These are phyloP conservation scores for Colletotrichum sojae DNA, from an alignment of 2,329 filamentous ascomycete genomes.

Conservation along the genomic window DNA sequence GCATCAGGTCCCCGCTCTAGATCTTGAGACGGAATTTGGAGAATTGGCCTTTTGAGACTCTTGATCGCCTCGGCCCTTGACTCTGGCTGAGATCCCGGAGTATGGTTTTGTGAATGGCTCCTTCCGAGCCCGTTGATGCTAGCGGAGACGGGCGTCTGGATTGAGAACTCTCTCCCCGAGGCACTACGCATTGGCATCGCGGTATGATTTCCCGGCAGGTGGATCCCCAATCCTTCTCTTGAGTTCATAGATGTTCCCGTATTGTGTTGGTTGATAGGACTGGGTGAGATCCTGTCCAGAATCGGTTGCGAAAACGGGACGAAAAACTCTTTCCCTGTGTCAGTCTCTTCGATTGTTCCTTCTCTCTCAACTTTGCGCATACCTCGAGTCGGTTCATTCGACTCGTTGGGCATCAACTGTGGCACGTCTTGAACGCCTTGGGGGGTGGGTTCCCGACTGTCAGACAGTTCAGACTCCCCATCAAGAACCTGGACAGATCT, in stretches of 20 bases:
- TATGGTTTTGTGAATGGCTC: not conserved
- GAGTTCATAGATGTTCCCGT: no score
- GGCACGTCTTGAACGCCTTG: not conserved
- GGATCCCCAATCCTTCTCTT: not conserved
- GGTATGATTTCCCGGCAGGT: not conserved
- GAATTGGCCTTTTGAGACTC: not conserved
- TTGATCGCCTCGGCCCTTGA: not conserved
- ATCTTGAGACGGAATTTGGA: no score
- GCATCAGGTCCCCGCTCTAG: no score
- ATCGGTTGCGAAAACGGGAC: not conserved
- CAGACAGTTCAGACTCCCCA: not conserved
- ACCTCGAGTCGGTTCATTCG: not conserved
- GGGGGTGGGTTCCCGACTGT: not conserved
- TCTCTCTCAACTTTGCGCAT: not conserved
- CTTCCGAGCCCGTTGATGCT: not conserved
- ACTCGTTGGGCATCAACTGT: not conserved
- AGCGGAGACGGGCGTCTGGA: not conserved
- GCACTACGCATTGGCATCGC: not conserved
- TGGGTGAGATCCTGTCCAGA: not conserved
- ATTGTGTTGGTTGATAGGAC: not conserved
- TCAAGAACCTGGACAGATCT: no score
- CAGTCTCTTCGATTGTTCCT: slow-evolving; percentile 6
- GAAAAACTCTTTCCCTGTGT: slow-evolving; percentile 12
- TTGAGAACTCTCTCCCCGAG: not conserved
- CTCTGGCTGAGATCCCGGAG: not conserved